Base-by-base conservation (phyloP, 805 yeast genomes). In the Danielozyma ontarioensis region DNA sequence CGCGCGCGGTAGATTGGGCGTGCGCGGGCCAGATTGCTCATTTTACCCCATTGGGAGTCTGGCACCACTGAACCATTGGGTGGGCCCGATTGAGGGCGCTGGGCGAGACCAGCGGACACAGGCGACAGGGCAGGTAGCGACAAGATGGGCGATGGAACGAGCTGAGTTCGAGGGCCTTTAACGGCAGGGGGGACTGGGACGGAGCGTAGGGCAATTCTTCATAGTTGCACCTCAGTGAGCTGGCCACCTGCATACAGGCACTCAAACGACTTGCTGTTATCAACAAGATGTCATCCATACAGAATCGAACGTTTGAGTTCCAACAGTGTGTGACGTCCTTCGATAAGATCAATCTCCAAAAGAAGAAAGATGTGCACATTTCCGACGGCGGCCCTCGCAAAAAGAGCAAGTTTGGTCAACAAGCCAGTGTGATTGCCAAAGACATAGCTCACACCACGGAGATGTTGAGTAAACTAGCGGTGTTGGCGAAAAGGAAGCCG, bases 221-320 rank as follows among this genome's bases (percentile, higher is more conserved):
- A n/a, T n/a, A n/a, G n/a, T n/a, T n/a, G n/a, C n/a, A n/a, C n/a
- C n/a, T n/a, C n/a, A n/a, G n/a, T n/a, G n/a, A n/a, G n/a, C n/a
- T n/a, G n/a, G n/a, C n/a, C n/a, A n/a, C n/a, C n/a, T n/a, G n/a
- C n/a, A n/a, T n/a, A n/a, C n/a, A n/a, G n/a, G n/a, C n/a, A n/a
- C n/a, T n/a, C n/a, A 4, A 4, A n/a, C 11, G 14, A 6, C 16
- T 15, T 19, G 22, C 22, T 19, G 22, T 19, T 19, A 23, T 23
- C 25, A 7, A 21, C n/a, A 43, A 42, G 47, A 37, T 46, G 21
- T 24, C 44, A 17, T 15, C 58, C 17, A 68, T 78, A 26, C 90
- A 83, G 53, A 94, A 90, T 61, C 71, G 98, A 45, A 90, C 97
- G 6, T 70, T 76, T 41, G 97, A 90, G 68, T 90, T 90, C 65